These are phyloP conservation scores for Apiospora saccharicola DNA, from an alignment of 2,329 filamentous ascomycete genomes.

Conservation along the genomic window DNA sequence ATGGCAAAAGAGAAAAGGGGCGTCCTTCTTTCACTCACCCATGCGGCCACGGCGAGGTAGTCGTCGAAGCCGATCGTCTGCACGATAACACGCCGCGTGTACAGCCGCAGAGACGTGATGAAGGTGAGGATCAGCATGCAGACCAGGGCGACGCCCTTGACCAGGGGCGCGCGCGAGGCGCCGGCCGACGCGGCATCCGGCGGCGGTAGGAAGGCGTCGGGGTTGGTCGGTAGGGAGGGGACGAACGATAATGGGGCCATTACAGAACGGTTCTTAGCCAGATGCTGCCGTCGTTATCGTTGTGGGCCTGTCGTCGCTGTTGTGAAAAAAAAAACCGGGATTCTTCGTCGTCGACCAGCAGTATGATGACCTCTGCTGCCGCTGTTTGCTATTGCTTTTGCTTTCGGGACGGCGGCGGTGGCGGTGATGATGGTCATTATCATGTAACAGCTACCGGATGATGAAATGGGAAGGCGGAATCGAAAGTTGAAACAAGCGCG, in stretches of 20 bases:
- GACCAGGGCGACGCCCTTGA: neutral
- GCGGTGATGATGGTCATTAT: neutral
- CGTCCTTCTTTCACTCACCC: neutral
- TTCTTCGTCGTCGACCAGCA: too few relatives aligned
- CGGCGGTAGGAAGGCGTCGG: neutral
- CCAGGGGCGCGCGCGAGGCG: slow-evolving; percentile 13
- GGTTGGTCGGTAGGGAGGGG: slow-evolving; percentile 3
- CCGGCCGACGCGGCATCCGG: neutral
- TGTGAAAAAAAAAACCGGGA: neutral
- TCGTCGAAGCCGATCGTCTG: neutral
- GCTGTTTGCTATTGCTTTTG: too few relatives aligned
- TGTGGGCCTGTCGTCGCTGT: neutral
- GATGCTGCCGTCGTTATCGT: neutral
- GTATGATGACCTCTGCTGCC: too few relatives aligned
- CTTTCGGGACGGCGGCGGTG: too few relatives aligned
- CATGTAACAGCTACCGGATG: neutral
- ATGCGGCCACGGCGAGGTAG: slow-evolving; percentile 1
- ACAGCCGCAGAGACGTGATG: slow-evolving; percentile 14
- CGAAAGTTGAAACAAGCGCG: neutral
- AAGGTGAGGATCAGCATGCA: neutral
- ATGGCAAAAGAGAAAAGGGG: neutral
- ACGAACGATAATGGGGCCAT: neutral
- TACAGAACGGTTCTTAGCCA: neutral
- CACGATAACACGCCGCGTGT: slow-evolving; percentile 9
- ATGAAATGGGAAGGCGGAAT: neutral